Evolutionary conservation across 2,329 filamentous ascomycete species (phyloP).

Genomic region (Acarospora socialis): DNA sequence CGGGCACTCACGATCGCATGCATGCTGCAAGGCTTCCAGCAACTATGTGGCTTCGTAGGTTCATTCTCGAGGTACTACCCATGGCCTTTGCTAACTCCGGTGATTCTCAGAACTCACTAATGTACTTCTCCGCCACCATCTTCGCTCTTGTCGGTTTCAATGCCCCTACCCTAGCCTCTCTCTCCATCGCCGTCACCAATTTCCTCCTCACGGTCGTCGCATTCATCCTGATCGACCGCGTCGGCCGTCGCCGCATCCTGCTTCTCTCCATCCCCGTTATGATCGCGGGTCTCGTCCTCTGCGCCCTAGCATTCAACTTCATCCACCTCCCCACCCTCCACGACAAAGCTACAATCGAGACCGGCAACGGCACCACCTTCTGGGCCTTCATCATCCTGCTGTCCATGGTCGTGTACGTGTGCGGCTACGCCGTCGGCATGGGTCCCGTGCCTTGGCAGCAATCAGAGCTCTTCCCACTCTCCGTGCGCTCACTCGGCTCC

Average conservation of each 20-base stretch:
- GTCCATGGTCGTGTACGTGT: constrained; percentile 71
- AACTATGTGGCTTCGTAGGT: constrained; percentile 67
- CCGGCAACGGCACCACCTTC: constrained; percentile 26
- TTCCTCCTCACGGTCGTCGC: constrained; percentile 66
- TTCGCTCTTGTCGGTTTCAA: constrained; percentile 65
- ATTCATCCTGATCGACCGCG: constrained; percentile 60
- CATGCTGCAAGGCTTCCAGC: constrained; percentile 73
- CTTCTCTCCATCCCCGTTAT: constrained; percentile 76
- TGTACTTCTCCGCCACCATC: constrained; percentile 82
- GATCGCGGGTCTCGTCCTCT: constrained; percentile 55
- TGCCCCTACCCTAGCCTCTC: constrained; percentile 63
- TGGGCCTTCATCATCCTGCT: constrained; percentile 47
- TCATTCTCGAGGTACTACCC: constrained; percentile 13
- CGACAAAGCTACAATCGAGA: constrained; percentile 16
- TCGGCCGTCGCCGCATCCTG: constrained; percentile 67
- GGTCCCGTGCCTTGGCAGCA: constrained; percentile 96
- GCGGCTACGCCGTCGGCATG: constrained; percentile 71
- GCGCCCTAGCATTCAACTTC: constrained; percentile 57
- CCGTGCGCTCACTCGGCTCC: constrained; percentile 48
- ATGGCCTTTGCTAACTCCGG: background rate
- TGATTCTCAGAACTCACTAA: constrained; percentile 56
- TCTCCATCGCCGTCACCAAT: constrained; percentile 71
- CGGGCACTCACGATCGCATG: constrained; percentile 74
- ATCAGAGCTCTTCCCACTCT: constrained; percentile 69
- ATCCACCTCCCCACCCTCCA: constrained; percentile 33